Evolutionary conservation across 2,329 filamentous ascomycete species (phyloP).

Genomic region (Lecanicillium sp.): DNA sequence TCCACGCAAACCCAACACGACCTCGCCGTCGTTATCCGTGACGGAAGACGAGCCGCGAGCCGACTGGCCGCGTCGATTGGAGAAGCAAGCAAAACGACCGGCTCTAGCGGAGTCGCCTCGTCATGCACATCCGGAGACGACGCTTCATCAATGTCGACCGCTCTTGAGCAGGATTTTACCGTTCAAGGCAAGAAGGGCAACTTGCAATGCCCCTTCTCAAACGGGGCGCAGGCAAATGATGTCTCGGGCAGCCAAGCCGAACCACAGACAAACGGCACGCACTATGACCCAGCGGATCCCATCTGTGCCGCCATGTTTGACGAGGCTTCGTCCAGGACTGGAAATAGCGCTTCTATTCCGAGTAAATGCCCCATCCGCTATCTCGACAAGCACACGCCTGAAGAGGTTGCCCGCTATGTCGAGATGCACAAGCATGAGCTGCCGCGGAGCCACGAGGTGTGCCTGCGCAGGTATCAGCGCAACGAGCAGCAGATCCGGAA

Average conservation of each 20-base stretch:
- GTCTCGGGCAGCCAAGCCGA: constrained; percentile 11
- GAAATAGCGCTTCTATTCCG: constrained; percentile 38
- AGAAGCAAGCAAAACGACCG: constrained; percentile 43
- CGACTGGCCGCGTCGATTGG: constrained; percentile 37
- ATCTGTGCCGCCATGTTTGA: constrained; percentile 58
- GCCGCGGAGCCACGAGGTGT: constrained; percentile 87
- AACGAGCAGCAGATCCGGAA: constrained; percentile 80
- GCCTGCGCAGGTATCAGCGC: constrained; percentile 80
- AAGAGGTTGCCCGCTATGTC: constrained; percentile 89
- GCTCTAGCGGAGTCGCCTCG: constrained; percentile 39
- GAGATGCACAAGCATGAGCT: constrained; percentile 94
- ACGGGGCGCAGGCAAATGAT: constrained; percentile 26
- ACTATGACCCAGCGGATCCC: constrained; percentile 47
- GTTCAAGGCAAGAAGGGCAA: constrained; percentile 73
- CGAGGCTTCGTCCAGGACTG: constrained; percentile 46
- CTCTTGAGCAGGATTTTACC: constrained; percentile 85
- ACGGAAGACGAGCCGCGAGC: constrained; percentile 52
- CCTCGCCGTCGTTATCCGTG: constrained; percentile 55
- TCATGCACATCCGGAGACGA: constrained; percentile 36
- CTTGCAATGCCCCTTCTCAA: constrained; percentile 73
- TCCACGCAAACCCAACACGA: constrained; percentile 37
- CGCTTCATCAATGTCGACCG: constrained; percentile 52
- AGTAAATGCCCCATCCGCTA: constrained; percentile 86
- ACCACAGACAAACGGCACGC: constrained; percentile 18
- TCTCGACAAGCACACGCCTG: constrained; percentile 83